These are phyloP conservation scores for Linnemannia elongata DNA, from an alignment of 192 early-diverging fungal species.

Conservation along the genomic window DNA sequence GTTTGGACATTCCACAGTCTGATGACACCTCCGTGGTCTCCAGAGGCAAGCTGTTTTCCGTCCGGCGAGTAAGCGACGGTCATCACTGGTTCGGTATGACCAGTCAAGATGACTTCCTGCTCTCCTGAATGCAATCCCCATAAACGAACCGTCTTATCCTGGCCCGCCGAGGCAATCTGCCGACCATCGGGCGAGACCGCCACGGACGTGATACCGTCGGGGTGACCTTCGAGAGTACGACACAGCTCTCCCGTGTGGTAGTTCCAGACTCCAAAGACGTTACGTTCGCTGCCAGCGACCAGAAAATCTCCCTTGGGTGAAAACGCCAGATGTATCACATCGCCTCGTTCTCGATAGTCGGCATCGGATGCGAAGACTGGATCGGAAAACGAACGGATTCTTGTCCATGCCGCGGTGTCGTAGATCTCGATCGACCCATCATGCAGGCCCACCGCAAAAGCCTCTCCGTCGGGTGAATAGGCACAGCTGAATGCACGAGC, in stretches of 20 bases:
- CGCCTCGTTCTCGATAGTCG: background rate
- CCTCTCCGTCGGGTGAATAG: constrained; percentile 7
- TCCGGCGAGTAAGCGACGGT: background rate
- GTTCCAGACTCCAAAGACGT: constrained; percentile 2
- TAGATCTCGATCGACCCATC: constrained; percentile 8
- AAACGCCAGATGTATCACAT: background rate
- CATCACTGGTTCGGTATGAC: background rate
- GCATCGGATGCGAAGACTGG: background rate
- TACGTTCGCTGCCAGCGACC: background rate
- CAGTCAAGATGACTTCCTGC: background rate
- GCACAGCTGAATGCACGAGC: background rate
- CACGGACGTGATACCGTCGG: background rate
- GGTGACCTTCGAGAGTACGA: background rate
- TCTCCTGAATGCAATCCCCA: background rate
- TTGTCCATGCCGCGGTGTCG: background rate
- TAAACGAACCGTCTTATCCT: background rate
- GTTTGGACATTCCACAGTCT: constrained; percentile 6
- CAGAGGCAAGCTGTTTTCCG: background rate
- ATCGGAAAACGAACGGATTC: background rate
- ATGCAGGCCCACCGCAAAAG: background rate
- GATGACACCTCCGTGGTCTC: background rate
- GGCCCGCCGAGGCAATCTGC: background rate
- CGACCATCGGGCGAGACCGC: background rate
- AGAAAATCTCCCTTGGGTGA: constrained; percentile 1
- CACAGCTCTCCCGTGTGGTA: background rate